These are phyloP conservation scores for Kuraishia floccosa DNA, from an alignment of 805 yeast genomes.

Conservation along the genomic window DNA sequence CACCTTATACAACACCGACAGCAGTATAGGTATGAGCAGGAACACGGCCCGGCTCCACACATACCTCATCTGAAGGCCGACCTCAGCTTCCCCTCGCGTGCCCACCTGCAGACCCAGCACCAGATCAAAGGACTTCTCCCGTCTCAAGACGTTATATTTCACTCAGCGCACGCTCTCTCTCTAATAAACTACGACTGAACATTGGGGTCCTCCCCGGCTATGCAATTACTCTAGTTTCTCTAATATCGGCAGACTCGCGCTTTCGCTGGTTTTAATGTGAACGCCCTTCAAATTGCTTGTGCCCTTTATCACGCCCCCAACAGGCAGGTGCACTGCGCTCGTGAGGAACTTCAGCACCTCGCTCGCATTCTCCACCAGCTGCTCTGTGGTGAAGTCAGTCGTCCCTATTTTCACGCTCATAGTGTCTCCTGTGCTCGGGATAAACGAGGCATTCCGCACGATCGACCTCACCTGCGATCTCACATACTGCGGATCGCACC, in stretches of 20 bases:
- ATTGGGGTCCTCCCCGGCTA: no score
- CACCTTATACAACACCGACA: no score
- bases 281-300: slow-evolving; percentile 34
- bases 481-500: slow-evolving; percentile 57
- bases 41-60: no score
- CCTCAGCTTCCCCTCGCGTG: no score
- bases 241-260: slow-evolving; percentile 50
- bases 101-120: no score
- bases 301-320: slow-evolving; percentile 44
- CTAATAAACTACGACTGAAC: no score
- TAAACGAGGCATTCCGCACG: slow-evolving; percentile 47
- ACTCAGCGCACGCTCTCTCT: no score
- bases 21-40: no score
- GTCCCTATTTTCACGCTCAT: slow-evolving; percentile 51
- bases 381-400: slow-evolving; percentile 27
- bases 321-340: slow-evolving; percentile 32
- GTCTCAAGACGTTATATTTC: no score
- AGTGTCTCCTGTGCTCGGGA: slow-evolving; percentile 51
- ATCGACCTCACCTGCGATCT: slow-evolving; percentile 55
- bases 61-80: no score
- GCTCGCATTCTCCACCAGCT: slow-evolving; percentile 40
- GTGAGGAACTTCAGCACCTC: slow-evolving; percentile 38
- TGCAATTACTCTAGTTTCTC: background rate
- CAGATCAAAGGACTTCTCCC: no score
- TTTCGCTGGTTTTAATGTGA: slow-evolving; percentile 54